These are phyloP conservation scores for Eucalyptus polyanthemos DNA, from an alignment of 345 rosid genomes.

Conservation along the genomic window DNA sequence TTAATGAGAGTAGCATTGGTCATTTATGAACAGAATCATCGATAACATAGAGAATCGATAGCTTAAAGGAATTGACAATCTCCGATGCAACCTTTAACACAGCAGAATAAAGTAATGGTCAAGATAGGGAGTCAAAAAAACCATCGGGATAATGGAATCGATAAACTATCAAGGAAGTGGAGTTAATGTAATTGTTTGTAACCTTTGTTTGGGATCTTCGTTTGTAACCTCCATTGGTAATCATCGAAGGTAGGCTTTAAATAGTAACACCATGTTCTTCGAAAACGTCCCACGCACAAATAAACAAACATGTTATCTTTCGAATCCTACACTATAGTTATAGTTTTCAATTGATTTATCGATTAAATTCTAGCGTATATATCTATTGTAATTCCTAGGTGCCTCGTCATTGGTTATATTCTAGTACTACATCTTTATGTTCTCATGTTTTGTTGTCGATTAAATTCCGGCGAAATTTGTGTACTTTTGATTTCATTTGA, in stretches of 20 bases:
- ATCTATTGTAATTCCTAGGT: neutral
- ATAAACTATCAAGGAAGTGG: neutral
- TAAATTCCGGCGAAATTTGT: neutral
- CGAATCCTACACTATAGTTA: neutral
- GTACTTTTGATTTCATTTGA: neutral
- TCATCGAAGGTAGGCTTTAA: neutral
- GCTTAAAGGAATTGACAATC: neutral
- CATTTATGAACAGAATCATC: neutral
- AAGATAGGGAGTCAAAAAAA: neutral
- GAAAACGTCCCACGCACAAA: neutral
- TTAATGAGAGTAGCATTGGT: neutral
- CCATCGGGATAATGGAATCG: accelerated
- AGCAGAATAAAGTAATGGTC: neutral
- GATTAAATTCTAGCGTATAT: neutral
- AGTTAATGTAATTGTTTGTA: neutral
- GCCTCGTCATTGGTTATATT: neutral
- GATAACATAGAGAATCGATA: neutral
- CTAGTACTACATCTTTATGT: neutral
- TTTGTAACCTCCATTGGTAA: neutral
- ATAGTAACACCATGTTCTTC: neutral
- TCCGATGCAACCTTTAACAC: neutral
- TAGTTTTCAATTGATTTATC: neutral
- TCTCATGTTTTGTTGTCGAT: neutral
- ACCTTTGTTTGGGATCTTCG: neutral
- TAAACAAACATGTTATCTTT: neutral